Evolutionary conservation across 225 moss, liverwort and hornwort genomes (phyloP), one percentile per base, ranked within the genome.

Genomic region (Pseudoscleropodium purum): DNA sequence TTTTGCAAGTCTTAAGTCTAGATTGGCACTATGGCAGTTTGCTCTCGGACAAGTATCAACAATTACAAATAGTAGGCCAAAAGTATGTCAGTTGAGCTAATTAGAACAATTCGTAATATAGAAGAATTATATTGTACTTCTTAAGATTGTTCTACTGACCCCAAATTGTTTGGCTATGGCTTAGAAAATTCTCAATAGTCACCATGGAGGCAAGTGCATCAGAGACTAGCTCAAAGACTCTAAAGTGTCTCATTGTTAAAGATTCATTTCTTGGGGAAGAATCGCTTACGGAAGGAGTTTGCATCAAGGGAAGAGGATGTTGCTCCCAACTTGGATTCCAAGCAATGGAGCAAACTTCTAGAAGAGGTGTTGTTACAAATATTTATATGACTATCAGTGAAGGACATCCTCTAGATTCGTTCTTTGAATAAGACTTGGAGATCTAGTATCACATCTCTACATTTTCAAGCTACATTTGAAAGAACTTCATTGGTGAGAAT

Each of bases 291-390:
- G 21, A 81, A 61, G 31, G 31, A 60, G 33, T 43, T 45, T 10
- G 31, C 2, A 10, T 7, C 10, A 9, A 4, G 1, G 5, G 9
- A 4, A 4, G 62, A 31, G 2, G 23, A 6, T 9, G 62, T 3
- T 5, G 6, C 60, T 18, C 2, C 45, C 1, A 10, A 3, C 13
- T 62, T 82, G 62, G 20, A 82, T 82, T 45, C 31, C 23, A 3
- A 43, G 31, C 4, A 2, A 21, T 81, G 62, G 81, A 43, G 43
- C 21, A 31, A 2, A 61, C 41, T 81, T 20, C 31, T 13, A 4
- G 31, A 30, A 9, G 43, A 43, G 20, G 13, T 82, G 4, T 13
- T 62, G 13, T 43, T 62, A 1, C 33, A 9, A 30, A 15, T 81
- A 4, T 62, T 81, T 81, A 62, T 43, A 14, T 13, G 62, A 62